These are phyloP conservation scores for Exophiala sp. DNA, from an alignment of 2,329 filamentous ascomycete species.

Conservation along the genomic window DNA sequence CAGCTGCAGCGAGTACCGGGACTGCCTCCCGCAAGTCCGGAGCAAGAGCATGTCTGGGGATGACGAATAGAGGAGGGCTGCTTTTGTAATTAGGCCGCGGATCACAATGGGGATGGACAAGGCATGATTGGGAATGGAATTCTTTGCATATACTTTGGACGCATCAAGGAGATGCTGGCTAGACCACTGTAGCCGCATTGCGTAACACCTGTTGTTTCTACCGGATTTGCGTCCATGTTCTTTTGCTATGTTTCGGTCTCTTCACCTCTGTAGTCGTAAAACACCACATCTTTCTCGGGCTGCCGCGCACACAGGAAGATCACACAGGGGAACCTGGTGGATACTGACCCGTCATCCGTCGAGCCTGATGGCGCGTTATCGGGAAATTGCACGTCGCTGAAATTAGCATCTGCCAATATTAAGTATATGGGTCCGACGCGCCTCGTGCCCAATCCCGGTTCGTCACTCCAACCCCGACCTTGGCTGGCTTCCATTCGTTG, in stretches of 20 bases:
- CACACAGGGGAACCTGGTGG: no score
- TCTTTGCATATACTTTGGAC: constrained; percentile 25
- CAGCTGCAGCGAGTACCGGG: constrained; percentile 9
- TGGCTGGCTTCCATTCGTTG: no score
- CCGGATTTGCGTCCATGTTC: constrained; percentile 16
- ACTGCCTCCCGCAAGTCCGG: constrained; percentile 12
- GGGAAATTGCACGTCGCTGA: not conserved
- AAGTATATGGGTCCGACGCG: not conserved
- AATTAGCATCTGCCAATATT: constrained; percentile 1
- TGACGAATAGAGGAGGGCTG: not conserved
- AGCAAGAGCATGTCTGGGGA: constrained; percentile 24
- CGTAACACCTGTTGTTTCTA: constrained; percentile 25
- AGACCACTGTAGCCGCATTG: constrained; percentile 25
- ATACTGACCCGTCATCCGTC: no score
- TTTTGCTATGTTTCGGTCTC: not conserved
- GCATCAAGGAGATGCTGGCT: constrained; percentile 25
- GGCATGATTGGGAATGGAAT: constrained; percentile 18
- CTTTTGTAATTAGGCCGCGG: constrained; percentile 8
- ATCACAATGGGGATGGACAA: not conserved
- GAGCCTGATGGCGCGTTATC: not conserved
- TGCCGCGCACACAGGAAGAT: no score
- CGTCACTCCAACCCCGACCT: no score
- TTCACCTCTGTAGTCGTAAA: not conserved
- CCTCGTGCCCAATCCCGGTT: no score
- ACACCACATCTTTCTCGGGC: no score